Evolutionary conservation across 108 stramenopile species (phyloP).

Genomic region (Epithemia pelagica): DNA sequence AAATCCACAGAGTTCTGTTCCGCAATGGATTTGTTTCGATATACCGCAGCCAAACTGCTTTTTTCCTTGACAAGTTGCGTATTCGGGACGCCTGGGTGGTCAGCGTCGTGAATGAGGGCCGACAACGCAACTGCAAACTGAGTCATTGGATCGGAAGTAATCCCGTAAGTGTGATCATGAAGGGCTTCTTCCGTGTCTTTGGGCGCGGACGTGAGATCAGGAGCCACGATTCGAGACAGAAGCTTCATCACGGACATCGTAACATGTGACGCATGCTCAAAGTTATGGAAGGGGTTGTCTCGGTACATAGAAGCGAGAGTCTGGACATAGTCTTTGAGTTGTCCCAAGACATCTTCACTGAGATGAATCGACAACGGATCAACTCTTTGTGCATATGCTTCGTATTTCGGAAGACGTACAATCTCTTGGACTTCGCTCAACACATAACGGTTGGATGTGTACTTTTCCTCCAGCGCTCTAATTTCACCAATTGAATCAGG

Average conservation of each 20-base stretch:
- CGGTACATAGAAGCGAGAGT: constrained; percentile 25
- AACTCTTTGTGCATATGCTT: neutral
- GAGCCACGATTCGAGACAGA: neutral
- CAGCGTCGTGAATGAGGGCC: neutral
- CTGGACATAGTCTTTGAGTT: constrained; percentile 17
- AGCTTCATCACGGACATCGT: neutral
- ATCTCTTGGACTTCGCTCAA: neutral
- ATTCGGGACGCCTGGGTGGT: constrained; percentile 5
- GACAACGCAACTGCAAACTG: neutral
- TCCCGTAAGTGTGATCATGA: neutral
- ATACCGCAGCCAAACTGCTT: constrained; percentile 11
- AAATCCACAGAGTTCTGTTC: constrained; percentile 25
- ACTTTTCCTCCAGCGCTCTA: neutral
- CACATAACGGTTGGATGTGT: too few relatives aligned
- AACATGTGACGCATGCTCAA: constrained; percentile 44
- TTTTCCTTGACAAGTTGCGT: constrained; percentile 26
- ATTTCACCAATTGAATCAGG: neutral
- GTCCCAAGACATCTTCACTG: too few relatives aligned
- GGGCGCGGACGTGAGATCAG: neutral
- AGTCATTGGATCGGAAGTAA: neutral
- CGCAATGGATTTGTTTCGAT: constrained; percentile 26
- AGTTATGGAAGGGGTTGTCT: constrained; percentile 15
- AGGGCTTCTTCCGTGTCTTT: neutral
- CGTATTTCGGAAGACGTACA: neutral
- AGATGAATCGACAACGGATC: constrained; percentile 27